These are phyloP conservation scores for Hypoxylon sp. DNA, from an alignment of 2,329 filamentous ascomycete genomes.

Conservation along the genomic window DNA sequence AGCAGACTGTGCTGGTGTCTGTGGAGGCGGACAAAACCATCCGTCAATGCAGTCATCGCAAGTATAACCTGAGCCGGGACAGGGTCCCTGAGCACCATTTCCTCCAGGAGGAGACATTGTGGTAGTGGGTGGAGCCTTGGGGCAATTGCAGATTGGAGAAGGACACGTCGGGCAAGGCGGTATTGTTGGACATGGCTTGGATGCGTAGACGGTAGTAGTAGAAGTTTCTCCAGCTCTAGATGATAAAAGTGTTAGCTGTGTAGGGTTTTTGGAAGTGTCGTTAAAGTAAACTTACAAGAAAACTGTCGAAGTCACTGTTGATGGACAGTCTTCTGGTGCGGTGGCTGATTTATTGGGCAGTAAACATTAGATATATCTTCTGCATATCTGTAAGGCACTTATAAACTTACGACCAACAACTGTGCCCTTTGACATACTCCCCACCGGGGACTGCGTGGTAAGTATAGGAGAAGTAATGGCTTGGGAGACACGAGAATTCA, in stretches of 20 bases:
- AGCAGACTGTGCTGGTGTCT: conserved; percentile 54
- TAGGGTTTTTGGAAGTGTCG: background rate
- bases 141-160: conserved; percentile 44
- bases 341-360: conserved; percentile 13
- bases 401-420: conserved; percentile 40
- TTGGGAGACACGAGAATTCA: background rate
- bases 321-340: conserved; percentile 17
- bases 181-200: conserved; percentile 23
- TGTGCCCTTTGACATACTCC: conserved; percentile 19
- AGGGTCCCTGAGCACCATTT: conserved; percentile 51
- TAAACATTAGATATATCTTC: conserved; percentile 1
- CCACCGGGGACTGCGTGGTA: conserved; percentile 24
- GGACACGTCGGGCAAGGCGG: conserved; percentile 45
- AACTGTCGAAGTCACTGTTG: conserved; percentile 24
- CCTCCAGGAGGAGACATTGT: conserved; percentile 32
- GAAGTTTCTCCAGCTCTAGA: conserved; percentile 36
- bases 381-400: background rate
- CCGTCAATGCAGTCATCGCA: conserved; percentile 56
- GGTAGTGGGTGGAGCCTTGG: conserved; percentile 20
- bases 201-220: conserved; percentile 40
- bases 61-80: conserved; percentile 56
- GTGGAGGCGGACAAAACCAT: conserved; percentile 57
- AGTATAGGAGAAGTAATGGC: conserved; percentile 3
- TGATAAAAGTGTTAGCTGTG: background rate
- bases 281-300: conserved; percentile 30